These are phyloP conservation scores for Karstenula rhodostoma DNA, from an alignment of 2,329 filamentous ascomycete genomes.

Conservation along the genomic window DNA sequence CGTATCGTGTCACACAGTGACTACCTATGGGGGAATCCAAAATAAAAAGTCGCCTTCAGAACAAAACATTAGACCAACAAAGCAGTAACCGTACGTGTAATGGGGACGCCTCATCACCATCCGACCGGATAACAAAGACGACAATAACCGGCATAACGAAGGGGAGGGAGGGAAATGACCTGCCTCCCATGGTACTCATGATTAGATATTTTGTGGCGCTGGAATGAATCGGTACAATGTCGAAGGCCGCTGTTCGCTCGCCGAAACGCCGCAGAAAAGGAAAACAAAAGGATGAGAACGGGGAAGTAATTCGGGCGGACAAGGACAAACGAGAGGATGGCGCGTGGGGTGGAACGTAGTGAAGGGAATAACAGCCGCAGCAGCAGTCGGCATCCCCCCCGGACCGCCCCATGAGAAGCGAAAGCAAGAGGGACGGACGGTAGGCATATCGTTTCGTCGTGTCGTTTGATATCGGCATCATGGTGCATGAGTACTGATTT, in stretches of 20 bases:
- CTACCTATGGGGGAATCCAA: conserved; percentile 7
- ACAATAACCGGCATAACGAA: not conserved
- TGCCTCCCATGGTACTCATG: not conserved
- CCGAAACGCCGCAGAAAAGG: not conserved
- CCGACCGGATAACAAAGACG: not conserved
- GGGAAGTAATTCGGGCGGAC: not conserved
- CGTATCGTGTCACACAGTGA: not conserved
- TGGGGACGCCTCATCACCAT: not conserved
- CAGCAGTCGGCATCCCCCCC: too few relatives aligned
- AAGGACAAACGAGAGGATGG: not conserved
- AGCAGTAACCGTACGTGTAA: not conserved
- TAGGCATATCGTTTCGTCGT: too few relatives aligned
- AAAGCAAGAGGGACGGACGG: too few relatives aligned
- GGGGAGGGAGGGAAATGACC: not conserved
- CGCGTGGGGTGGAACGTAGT: not conserved
- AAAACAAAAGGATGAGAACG: not conserved
- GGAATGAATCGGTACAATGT: not conserved
- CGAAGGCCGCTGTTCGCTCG: not conserved
- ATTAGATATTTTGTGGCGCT: conserved; percentile 9
- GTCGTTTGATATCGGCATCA: too few relatives aligned
- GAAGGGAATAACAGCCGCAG: not conserved
- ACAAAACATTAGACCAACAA: not conserved
- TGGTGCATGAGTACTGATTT: too few relatives aligned
- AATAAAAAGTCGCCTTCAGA: not conserved
- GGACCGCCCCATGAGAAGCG: too few relatives aligned